phyloP scores from a whole-genome alignment of 2,329 filamentous ascomycete genomes.

The Penicillium verrucosum region DNA sequence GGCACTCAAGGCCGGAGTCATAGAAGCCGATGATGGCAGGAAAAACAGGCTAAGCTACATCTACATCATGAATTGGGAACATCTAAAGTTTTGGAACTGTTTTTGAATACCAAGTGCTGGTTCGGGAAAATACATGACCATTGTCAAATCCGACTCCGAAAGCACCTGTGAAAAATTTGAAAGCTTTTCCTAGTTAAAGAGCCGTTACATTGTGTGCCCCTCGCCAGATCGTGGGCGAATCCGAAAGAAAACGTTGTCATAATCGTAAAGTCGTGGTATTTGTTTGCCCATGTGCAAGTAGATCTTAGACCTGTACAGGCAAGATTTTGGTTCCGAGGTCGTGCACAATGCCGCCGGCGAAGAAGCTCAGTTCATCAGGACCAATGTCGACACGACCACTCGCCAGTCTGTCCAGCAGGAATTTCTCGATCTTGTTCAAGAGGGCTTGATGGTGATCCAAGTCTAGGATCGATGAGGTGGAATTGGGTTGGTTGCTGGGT shows the following conservation, averaged over 20 bases:
- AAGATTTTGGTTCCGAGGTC: conserved; percentile 27
- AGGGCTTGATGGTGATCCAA: conserved; percentile 20
- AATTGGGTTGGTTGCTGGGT: conserved; percentile 7
- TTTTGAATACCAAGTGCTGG: conserved; percentile 11
- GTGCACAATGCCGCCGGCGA: conserved; percentile 38
- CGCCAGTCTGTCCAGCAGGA: conserved; percentile 35
- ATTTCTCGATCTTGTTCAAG: conserved; percentile 34
- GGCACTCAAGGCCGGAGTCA: background rate
- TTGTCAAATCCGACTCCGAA: conserved; percentile 1
- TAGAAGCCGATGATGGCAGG: background rate
- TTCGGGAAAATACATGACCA: conserved; percentile 6
- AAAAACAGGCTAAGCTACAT: background rate
- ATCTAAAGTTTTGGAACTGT: conserved; percentile 1
- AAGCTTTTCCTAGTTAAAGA: conserved; percentile 13
- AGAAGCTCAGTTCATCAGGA: conserved; percentile 40
- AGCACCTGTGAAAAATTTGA: background rate
- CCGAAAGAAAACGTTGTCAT: conserved; percentile 13
- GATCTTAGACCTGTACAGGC: conserved; percentile 5
- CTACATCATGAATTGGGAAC: background rate
- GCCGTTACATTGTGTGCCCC: conserved; percentile 4
- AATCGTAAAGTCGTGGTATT: conserved; percentile 23
- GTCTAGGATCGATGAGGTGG: conserved; percentile 7
- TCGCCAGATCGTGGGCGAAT: conserved; percentile 9
- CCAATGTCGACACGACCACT: conserved; percentile 31
- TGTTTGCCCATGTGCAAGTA: background rate